phyloP scores from a whole-genome alignment of 345 rosid species.

The Camelina hispida region DNA sequence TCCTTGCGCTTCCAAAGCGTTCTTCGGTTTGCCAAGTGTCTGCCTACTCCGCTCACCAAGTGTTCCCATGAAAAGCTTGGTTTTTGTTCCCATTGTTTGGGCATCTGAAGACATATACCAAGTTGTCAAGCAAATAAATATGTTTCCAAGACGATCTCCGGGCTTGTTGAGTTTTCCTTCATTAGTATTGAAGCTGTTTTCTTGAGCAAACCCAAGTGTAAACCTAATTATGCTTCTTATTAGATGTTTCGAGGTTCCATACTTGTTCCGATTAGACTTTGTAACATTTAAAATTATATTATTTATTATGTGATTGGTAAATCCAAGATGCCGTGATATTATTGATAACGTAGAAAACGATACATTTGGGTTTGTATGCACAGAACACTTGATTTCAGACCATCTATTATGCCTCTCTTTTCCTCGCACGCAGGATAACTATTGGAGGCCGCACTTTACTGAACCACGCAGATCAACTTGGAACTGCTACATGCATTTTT shows the following conservation, averaged over 20 bases:
- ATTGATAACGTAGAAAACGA: background rate
- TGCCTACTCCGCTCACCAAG: too few species aligned
- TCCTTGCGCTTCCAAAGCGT: too few species aligned
- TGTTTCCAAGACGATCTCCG: background rate
- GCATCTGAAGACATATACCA: background rate
- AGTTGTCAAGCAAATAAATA: background rate
- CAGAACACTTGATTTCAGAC: too few species aligned
- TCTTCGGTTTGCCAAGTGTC: too few species aligned
- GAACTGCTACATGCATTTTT: too few species aligned
- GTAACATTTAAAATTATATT: background rate
- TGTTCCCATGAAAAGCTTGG: background rate
- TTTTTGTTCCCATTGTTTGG: background rate
- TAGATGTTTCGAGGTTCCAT: background rate
- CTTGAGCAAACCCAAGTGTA: constrained; percentile 7
- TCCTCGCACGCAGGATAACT: too few species aligned
- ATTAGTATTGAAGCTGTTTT: background rate
- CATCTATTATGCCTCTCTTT: too few species aligned
- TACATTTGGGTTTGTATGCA: too few species aligned
- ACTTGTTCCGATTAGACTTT: background rate
- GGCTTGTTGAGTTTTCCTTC: background rate
- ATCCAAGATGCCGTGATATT: background rate
- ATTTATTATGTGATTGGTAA: background rate
- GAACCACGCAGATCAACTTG: too few species aligned
- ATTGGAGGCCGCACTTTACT: too few species aligned
- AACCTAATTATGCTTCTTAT: background rate